Evolutionary conservation across 2,329 filamentous ascomycete genomes (phyloP).

Genomic region (Meredithiella fracta): DNA sequence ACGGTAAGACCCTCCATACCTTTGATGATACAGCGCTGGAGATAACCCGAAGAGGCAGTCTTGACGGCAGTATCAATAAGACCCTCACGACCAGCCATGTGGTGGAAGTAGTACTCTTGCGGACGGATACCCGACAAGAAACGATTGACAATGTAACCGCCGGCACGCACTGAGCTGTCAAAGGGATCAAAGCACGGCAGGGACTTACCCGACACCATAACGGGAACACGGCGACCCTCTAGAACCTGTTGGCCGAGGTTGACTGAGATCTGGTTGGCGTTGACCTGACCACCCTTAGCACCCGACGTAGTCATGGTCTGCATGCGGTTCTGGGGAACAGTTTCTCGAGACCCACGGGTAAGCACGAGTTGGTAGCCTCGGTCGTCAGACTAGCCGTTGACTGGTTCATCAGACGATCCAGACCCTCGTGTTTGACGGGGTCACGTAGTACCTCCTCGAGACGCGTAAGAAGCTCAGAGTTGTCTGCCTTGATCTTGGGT

Average conservation of each 20-base stretch:
- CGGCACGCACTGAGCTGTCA: constrained; percentile 75
- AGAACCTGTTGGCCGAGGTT: constrained; percentile 93
- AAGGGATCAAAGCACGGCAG: constrained; percentile 86
- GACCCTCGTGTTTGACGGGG: constrained; percentile 71
- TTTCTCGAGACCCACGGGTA: constrained; percentile 73
- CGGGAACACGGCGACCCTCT: constrained; percentile 81
- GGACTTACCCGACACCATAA: constrained; percentile 97
- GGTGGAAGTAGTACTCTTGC: constrained; percentile 98
- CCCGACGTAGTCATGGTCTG: constrained; percentile 96
- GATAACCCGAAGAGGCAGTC: constrained; percentile 88
- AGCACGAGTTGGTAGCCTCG: constrained; percentile 58
- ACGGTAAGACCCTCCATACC: constrained; percentile 92
- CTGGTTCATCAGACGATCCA: constrained; percentile 77
- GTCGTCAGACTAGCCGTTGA: constrained; percentile 56
- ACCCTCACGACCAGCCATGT: constrained; percentile 97
- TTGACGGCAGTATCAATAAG: constrained; percentile 98
- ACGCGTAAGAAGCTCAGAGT: constrained; percentile 34
- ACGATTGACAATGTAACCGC: constrained; percentile 84
- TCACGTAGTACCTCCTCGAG: constrained; percentile 84
- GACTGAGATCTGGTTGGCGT: constrained; percentile 93
- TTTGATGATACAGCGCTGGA: constrained; percentile 95
- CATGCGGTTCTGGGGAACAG: constrained; percentile 97
- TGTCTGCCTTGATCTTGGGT: constrained; percentile 35
- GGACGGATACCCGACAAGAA: constrained; percentile 96
- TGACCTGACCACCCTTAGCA: constrained; percentile 83